Conservation (phyloP, 192 early-diverging fungal genomes). For the Pilobolus umbonatus region DNA sequence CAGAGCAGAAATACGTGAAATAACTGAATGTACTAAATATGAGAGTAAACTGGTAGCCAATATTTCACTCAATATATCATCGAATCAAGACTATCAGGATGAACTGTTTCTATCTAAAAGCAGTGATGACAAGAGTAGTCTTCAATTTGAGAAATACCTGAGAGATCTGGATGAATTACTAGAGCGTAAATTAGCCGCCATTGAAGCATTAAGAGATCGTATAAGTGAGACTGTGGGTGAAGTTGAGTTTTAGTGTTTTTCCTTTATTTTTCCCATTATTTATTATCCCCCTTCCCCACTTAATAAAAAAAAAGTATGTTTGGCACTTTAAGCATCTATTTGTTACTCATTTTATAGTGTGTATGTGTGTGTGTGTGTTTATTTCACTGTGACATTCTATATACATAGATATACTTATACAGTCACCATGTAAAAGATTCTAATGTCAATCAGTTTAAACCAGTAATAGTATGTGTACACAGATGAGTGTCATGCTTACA, state of each 20-base stretch:
- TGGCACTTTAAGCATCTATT: neutral
- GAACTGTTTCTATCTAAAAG: conserved; percentile 1
- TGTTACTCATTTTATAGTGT: neutral
- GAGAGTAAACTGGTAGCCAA: conserved; percentile 62
- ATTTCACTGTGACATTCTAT: too few species aligned
- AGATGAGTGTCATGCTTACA: too few species aligned
- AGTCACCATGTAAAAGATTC: too few species aligned
- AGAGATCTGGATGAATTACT: conserved; percentile 34
- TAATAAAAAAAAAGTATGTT: too few species aligned
- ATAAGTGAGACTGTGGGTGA: conserved; percentile 26
- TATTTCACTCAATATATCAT: conserved; percentile 53
- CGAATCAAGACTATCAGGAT: conserved; percentile 14
- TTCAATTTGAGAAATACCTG: conserved; percentile 26
- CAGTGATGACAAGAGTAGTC: neutral
- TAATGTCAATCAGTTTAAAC: too few species aligned
- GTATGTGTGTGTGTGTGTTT: neutral
- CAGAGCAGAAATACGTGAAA: conserved; percentile 58
- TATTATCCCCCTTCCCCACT: neutral
- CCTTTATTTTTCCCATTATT: neutral
- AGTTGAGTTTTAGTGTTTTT: conserved; percentile 14
- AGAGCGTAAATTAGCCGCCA: conserved; percentile 27
- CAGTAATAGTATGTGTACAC: too few species aligned
- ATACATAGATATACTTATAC: too few species aligned
- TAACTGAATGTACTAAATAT: conserved; percentile 56
- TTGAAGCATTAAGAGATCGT: conserved; percentile 23